Evolutionary conservation across 352 stramenopile species (phyloP).

Genomic region (Pythium aristosporum): DNA sequence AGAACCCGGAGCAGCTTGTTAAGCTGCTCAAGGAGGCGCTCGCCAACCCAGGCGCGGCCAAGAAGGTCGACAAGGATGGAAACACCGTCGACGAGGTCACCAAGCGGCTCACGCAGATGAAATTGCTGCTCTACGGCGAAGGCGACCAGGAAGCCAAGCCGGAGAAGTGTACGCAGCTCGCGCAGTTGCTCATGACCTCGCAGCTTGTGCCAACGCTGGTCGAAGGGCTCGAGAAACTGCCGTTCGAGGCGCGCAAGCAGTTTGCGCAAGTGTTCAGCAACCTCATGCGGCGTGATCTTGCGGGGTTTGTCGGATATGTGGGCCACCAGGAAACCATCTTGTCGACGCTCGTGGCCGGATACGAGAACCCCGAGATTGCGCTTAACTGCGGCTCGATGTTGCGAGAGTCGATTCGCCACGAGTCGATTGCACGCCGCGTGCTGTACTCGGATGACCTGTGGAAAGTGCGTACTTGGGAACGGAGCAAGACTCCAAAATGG

Average conservation of each 20-base stretch:
- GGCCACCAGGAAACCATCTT: conserved; percentile 68
- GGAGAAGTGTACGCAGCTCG: conserved; percentile 80
- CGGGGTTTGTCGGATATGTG: conserved; percentile 82
- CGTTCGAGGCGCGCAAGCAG: conserved; percentile 87
- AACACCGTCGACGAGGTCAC: conserved; percentile 62
- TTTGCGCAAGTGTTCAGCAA: conserved; percentile 90
- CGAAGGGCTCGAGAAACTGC: conserved; percentile 58
- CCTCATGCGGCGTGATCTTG: conserved; percentile 84
- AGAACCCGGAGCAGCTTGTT: conserved; percentile 79
- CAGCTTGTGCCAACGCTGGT: conserved; percentile 76
- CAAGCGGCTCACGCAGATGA: conserved; percentile 87
- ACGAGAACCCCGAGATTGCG: conserved; percentile 86
- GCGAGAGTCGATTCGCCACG: conserved; percentile 85
- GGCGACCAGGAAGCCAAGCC: conserved; percentile 74
- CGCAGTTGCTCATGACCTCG: conserved; percentile 65
- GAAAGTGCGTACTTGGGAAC: conserved; percentile 36
- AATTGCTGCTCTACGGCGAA: conserved; percentile 80
- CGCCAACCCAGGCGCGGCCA: conserved; percentile 40
- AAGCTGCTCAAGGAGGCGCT: conserved; percentile 81
- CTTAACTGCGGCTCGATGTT: conserved; percentile 91
- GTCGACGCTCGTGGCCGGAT: conserved; percentile 75
- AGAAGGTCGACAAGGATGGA: conserved; percentile 66
- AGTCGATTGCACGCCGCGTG: conserved; percentile 68
- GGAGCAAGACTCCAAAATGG: not conserved
- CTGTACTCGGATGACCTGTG: conserved; percentile 82